A percentile compares a stretch with the other conserved stretches of the same genome.
These are phyloP conservation scores for Hansfordia pulvinata DNA, from an alignment of 2,329 filamentous ascomycete genomes.

Conservation along the genomic window DNA sequence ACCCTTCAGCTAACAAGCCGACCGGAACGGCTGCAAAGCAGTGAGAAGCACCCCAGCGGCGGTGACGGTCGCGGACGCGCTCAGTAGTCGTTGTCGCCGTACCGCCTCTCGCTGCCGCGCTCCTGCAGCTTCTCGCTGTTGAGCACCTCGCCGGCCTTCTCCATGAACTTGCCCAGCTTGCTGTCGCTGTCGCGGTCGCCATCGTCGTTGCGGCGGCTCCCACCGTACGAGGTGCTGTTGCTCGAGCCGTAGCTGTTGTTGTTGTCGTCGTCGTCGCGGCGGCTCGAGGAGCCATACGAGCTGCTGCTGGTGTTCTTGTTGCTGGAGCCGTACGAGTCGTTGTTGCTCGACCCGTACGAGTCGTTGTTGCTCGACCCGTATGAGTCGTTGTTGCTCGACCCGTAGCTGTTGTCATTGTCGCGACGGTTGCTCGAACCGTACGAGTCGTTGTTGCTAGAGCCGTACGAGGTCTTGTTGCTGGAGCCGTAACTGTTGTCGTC, in stretches of 20 bases:
- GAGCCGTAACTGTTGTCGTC: slow-evolving; percentile 4
- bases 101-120: slow-evolving; percentile 37
- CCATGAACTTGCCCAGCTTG: slow-evolving; percentile 40
- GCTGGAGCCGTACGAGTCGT: slow-evolving; percentile 11
- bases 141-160: slow-evolving; percentile 40
- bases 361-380: slow-evolving; percentile 10
- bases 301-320: slow-evolving; percentile 6
- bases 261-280: slow-evolving; percentile 4
- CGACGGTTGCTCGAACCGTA: slow-evolving; percentile 4
- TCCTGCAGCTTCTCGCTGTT: slow-evolving; percentile 30
- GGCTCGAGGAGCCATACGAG: slow-evolving; percentile 3
- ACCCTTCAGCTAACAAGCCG: background rate
- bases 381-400: slow-evolving; percentile 7
- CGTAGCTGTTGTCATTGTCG: slow-evolving; percentile 9
- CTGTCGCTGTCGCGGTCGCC: slow-evolving; percentile 22
- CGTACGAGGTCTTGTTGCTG: slow-evolving; percentile 12
- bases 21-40: too few relatives aligned
- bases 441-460: slow-evolving; percentile 5
- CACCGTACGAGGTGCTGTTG: slow-evolving; percentile 10
- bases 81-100: slow-evolving; percentile 13
- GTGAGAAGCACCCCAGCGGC: too few relatives aligned
- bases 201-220: slow-evolving; percentile 8
- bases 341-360: slow-evolving; percentile 10
- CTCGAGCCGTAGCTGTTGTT: slow-evolving; percentile 5
- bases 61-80: too few relatives aligned